Conservation (phyloP, 148 eudicot genomes). For the Polygonum maritimum region DNA sequence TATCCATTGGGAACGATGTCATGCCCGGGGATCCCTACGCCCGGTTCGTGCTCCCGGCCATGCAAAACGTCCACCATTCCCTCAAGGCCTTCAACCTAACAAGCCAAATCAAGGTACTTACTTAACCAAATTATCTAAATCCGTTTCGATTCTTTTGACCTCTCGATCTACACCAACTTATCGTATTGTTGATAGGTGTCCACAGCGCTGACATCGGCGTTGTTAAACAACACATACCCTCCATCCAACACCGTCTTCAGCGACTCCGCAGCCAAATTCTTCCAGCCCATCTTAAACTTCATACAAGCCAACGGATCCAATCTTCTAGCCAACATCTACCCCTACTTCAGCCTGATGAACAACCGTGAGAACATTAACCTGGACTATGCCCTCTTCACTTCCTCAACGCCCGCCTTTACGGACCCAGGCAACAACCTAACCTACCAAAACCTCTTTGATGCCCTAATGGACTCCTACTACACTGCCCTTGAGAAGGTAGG, state of each 20-base stretch:
- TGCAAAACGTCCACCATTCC: slow-evolving; percentile 32
- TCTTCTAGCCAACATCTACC: slow-evolving; percentile 27
- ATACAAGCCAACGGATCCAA: slow-evolving; percentile 14
- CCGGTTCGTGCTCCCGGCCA: slow-evolving; percentile 23
- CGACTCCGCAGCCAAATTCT: not conserved
- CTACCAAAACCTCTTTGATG: slow-evolving; percentile 15
- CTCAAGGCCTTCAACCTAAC: not conserved
- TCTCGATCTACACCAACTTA: too few relatives aligned
- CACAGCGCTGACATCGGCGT: not conserved
- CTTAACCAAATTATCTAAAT: too few relatives aligned
- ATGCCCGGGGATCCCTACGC: slow-evolving; percentile 17
- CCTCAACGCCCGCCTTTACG: not conserved
- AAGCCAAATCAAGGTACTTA: not conserved
- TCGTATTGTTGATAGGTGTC: not conserved
- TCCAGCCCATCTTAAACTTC: slow-evolving; percentile 17
- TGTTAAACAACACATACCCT: slow-evolving; percentile 15
- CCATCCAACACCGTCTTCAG: slow-evolving; percentile 21
- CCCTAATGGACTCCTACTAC: slow-evolving; percentile 19
- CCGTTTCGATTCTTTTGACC: not conserved
- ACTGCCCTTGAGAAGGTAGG: slow-evolving; percentile 34
- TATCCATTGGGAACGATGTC: slow-evolving; percentile 46
- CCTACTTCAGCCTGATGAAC: slow-evolving; percentile 19
- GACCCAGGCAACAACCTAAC: slow-evolving; percentile 15
- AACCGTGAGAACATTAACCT: not conserved
- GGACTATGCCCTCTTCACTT: slow-evolving; percentile 19